Percentiles rank a stretch among this genome's conserved stretches.
These are phyloP conservation scores for Curvularia hawaiiensis DNA, from an alignment of 2,329 filamentous ascomycete genomes.

Conservation along the genomic window DNA sequence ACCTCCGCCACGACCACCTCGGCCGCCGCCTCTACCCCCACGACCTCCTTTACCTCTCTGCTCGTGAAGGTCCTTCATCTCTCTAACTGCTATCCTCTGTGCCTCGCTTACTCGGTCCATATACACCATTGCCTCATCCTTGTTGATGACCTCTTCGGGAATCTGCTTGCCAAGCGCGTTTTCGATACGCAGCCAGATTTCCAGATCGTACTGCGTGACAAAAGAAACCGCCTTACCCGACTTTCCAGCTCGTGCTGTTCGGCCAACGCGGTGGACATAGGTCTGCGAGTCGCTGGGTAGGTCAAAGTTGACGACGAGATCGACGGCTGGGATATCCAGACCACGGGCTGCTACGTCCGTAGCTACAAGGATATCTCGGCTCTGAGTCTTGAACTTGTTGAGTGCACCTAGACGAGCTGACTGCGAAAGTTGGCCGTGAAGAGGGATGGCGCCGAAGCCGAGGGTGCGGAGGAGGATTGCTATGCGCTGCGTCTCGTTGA, in stretches of 20 bases:
- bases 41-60: conserved; percentile 62
- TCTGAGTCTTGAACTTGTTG: conserved; percentile 83
- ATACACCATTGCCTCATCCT: conserved; percentile 86
- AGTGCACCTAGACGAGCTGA: conserved; percentile 84
- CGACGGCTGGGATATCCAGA: conserved; percentile 90
- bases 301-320: conserved; percentile 85
- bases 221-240: conserved; percentile 80
- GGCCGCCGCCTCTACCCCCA: conserved; percentile 43
- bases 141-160: conserved; percentile 68
- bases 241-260: conserved; percentile 86
- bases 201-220: conserved; percentile 86
- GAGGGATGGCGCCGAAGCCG: conserved; percentile 87
- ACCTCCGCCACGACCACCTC: conserved; percentile 21
- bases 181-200: conserved; percentile 82
- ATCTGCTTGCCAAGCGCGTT: conserved; percentile 79
- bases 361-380: conserved; percentile 85
- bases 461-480: conserved; percentile 82
- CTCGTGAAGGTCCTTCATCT: conserved; percentile 83
- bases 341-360: conserved; percentile 94
- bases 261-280: conserved; percentile 87
- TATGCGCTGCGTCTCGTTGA: conserved; percentile 86
- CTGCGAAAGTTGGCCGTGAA: conserved; percentile 92
- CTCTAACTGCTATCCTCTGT: conserved; percentile 75
- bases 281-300: conserved; percentile 85
- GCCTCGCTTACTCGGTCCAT: conserved; percentile 80